Conservation (phyloP, 495 filamentous ascomycete genomes). For the Articulospora tetracladia region DNA sequence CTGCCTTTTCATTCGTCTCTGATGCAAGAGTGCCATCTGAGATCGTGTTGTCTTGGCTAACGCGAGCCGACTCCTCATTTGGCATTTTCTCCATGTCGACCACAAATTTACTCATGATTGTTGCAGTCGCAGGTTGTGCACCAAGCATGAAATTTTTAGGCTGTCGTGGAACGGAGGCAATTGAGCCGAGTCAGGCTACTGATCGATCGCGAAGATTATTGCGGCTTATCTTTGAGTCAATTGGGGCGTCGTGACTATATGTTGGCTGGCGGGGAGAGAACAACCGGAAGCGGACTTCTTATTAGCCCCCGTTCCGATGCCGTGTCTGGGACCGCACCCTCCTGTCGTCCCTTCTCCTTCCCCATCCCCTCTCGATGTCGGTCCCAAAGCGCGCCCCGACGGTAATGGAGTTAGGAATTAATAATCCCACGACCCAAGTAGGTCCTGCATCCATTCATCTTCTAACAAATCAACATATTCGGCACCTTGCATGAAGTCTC, state of each 20-base stretch:
- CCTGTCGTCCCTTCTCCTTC: too few species aligned
- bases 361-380: too few species aligned
- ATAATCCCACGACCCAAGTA: conserved; percentile 11
- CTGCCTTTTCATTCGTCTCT: not conserved
- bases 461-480: conserved; percentile 4
- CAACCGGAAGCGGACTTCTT: not conserved
- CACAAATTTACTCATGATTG: not conserved
- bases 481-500: not conserved
- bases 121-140: not conserved
- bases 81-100: not conserved
- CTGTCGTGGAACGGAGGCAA: conserved; percentile 1
- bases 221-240: not conserved
- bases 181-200: not conserved
- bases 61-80: not conserved
- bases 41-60: not conserved
- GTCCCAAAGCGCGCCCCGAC: too few species aligned
- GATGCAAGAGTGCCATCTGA: not conserved
- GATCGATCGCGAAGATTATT: not conserved
- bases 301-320: not conserved
- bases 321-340: too few species aligned
- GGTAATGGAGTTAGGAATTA: not conserved
- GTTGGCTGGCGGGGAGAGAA: not conserved
- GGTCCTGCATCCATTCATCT: conserved; percentile 11
- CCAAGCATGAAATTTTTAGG: too few species aligned
- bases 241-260: not conserved